phyloP scores from a whole-genome alignment of 2,329 filamentous ascomycete genomes.

The Fusarium newnesense region DNA sequence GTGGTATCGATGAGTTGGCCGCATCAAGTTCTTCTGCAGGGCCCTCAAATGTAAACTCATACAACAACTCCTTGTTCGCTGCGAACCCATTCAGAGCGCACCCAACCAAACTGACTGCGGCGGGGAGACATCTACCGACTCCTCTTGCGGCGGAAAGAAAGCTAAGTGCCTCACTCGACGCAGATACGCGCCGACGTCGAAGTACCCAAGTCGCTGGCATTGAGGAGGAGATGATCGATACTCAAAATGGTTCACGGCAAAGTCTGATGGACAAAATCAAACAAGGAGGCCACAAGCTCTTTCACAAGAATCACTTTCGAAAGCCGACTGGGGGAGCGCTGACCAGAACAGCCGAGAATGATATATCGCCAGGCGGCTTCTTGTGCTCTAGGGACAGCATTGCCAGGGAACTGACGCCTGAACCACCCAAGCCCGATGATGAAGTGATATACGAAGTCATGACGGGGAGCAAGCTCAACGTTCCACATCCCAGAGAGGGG shows the following conservation, averaged over 20 bases:
- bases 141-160: conserved; percentile 24
- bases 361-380: background rate
- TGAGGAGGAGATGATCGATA: conserved; percentile 7
- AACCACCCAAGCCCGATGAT: conserved; percentile 29
- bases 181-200: conserved; percentile 41
- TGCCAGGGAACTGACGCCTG: conserved; percentile 24
- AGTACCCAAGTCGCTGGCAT: conserved; percentile 34
- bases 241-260: conserved; percentile 33
- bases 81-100: conserved; percentile 38
- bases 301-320: conserved; percentile 37
- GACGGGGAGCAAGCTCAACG: conserved; percentile 30
- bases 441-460: conserved; percentile 41
- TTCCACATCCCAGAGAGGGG: conserved; percentile 14
- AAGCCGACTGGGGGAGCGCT: conserved; percentile 19
- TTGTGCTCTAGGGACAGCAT: conserved; percentile 38
- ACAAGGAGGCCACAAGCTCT: conserved; percentile 40
- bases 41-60: conserved; percentile 16
- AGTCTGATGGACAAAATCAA: conserved; percentile 45
- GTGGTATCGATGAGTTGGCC: conserved; percentile 13
- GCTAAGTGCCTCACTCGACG: conserved; percentile 39
- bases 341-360: background rate
- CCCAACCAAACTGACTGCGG: background rate
- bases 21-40: conserved; percentile 21
- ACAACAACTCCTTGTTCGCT: conserved; percentile 35
- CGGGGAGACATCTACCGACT: background rate